Base-by-base conservation (phyloP, 805 yeast genomes). In the Alloascoidea hylecoeti region DNA sequence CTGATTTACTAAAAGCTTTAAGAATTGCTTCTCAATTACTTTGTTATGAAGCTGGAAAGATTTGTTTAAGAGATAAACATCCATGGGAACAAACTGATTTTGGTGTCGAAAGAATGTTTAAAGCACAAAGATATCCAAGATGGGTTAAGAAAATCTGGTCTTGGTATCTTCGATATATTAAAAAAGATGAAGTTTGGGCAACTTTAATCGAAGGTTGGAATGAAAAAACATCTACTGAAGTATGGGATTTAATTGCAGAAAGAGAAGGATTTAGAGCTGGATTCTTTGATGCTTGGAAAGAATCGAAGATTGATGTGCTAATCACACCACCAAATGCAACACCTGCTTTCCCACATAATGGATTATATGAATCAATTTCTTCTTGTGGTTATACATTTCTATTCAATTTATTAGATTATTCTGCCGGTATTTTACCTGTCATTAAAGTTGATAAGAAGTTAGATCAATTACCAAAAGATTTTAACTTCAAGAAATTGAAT, bases 381-480 rank as follows among this genome's bases (percentile, higher is more conserved):
- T 54, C 64, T 12, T 55, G 59, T 41, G 68, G 68, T 4, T 78
- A 78, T 53, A 75, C 84, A 2, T 62, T 70, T 17, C 56, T 63
- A 49, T 61, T 68, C 50, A 75, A 75, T 50, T 60, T 69, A 5
- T 50, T 74, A 15, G 81, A 75, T 49, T 72, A 71, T 47, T 54
- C 75, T 9, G 68, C 70, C 38, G 75, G 74, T 35, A 65, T 67
- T 1, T 46, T 78, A 23, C 85, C 84, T 0, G 74, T 75, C 3
- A 64, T 75, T 2, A 58, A 63, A 42, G 80, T 72, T 2, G 30
- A 23, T n/a, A 44, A 45, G 36, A 33, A 36, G 6, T 37, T 38
- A 33, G 65, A 61, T 39, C 48, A 43, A 15, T 43, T 59, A 18
- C 61, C 61, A 12, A 37, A 39, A 6, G 49, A 37, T 27, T 57